Conservation (phyloP, 2,329 filamentous ascomycete genomes). For the Botrytis byssoidea region DNA sequence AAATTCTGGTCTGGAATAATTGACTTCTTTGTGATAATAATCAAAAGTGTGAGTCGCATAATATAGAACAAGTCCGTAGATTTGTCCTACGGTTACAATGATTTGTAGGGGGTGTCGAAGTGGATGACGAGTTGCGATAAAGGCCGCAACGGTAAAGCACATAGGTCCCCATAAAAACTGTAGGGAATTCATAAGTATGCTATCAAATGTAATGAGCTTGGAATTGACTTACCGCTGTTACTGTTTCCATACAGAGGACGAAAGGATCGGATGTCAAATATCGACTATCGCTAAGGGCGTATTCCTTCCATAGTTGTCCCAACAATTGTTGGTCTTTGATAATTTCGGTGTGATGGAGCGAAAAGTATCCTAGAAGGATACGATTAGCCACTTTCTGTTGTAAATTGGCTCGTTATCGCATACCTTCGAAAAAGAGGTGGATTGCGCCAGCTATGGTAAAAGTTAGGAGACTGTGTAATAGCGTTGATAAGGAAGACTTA, state of each 20-base stretch:
- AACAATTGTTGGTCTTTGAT: slow-evolving; percentile 45
- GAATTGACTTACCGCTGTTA: slow-evolving; percentile 45
- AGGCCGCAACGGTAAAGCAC: slow-evolving; percentile 49
- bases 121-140: slow-evolving; percentile 46
- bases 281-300: slow-evolving; percentile 55
- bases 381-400: neutral
- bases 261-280: slow-evolving; percentile 54
- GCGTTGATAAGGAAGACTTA: slow-evolving; percentile 41
- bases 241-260: slow-evolving; percentile 54
- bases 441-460: slow-evolving; percentile 33
- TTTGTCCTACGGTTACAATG: slow-evolving; percentile 40
- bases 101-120: slow-evolving; percentile 52
- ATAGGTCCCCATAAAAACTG: slow-evolving; percentile 60
- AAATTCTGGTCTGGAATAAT: slow-evolving; percentile 57
- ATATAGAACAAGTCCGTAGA: slow-evolving; percentile 60
- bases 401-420: neutral
- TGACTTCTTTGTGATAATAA: slow-evolving; percentile 46
- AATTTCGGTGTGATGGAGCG: slow-evolving; percentile 45
- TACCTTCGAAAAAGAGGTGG: slow-evolving; percentile 41
- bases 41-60: slow-evolving; percentile 58
- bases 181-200: neutral
- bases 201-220: neutral
- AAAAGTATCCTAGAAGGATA: slow-evolving; percentile 45
- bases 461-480: neutral
- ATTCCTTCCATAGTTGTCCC: slow-evolving; percentile 58